A percentile compares a stretch with the other conserved stretches of the same genome.
Conservation (phyloP, 495 filamentous ascomycete species). For the Friedmanniomyces simplex region DNA sequence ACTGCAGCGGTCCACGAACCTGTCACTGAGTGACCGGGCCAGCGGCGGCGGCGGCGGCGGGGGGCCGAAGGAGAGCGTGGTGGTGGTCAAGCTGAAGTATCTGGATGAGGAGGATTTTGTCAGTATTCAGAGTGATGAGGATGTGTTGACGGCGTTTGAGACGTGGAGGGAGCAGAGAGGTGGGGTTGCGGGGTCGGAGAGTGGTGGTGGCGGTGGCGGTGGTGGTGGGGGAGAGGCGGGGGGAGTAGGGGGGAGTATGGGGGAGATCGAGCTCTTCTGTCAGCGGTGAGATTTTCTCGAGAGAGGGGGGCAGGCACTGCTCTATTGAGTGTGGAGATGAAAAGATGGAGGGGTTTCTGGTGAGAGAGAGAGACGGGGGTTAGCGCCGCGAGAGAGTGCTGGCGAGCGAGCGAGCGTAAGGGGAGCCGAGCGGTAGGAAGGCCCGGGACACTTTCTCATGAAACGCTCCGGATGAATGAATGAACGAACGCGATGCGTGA, state of each 20-base stretch:
- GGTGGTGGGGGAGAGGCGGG: constrained; percentile 35
- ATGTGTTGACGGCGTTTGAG: constrained; percentile 86
- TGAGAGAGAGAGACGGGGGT: too few species aligned
- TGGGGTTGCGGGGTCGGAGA: too few species aligned
- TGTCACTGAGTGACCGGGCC: constrained; percentile 64
- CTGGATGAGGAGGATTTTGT: constrained; percentile 90
- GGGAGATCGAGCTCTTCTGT: constrained; percentile 76
- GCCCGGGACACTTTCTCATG: too few species aligned
- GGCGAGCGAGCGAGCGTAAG: too few species aligned
- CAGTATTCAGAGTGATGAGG: constrained; percentile 86
- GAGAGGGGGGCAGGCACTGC: too few species aligned
- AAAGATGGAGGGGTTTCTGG: too few species aligned
- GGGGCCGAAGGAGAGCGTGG: constrained; percentile 30
- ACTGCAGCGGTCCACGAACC: constrained; percentile 67
- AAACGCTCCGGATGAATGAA: too few species aligned
- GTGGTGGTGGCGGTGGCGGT: constrained; percentile 25
- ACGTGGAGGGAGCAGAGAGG: constrained; percentile 74
- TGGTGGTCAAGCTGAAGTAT: constrained; percentile 76
- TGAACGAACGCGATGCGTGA: too few species aligned
- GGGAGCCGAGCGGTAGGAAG: too few species aligned
- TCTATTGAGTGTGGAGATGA: too few species aligned
- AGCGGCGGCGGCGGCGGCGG: too few species aligned
- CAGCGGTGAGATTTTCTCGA: constrained; percentile 39
- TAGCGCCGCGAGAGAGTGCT: too few species aligned
- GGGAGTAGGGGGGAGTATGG: constrained; percentile 49